Percentiles rank a stretch among this genome's conserved stretches.
These are phyloP conservation scores for Irpex rosettiformis DNA, from an alignment of 1,284 basidiomycete genomes.

Conservation along the genomic window DNA sequence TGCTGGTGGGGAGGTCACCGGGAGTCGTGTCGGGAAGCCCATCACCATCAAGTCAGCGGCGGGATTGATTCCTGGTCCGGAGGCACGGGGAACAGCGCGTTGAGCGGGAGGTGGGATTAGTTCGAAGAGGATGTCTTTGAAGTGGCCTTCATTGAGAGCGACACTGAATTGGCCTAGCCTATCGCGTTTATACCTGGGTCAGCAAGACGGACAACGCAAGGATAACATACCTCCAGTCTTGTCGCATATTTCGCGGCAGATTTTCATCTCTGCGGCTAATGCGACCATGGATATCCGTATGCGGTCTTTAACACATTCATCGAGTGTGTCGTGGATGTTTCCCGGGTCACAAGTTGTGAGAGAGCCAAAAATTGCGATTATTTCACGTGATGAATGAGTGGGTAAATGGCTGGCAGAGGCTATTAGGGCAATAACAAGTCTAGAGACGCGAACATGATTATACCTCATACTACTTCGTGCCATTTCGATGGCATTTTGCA, in stretches of 20 bases:
- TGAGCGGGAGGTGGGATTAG: slow-evolving; percentile 94
- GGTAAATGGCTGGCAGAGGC: slow-evolving; percentile 75
- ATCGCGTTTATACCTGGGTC: slow-evolving; percentile 4
- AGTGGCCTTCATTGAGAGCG: slow-evolving; percentile 95
- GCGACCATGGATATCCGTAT: slow-evolving; percentile 93
- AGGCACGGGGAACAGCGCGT: slow-evolving; percentile 53
- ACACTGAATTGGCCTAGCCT: slow-evolving; percentile 85
- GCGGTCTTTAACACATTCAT: slow-evolving; percentile 75
- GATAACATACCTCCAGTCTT: slow-evolving; percentile 77
- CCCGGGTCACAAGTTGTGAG: slow-evolving; percentile 96
- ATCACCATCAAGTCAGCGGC: slow-evolving; percentile 96
- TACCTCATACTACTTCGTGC: slow-evolving; percentile 88
- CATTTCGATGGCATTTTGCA: slow-evolving; percentile 98
- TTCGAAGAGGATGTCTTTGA: slow-evolving; percentile 93
- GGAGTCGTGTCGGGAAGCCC: slow-evolving; percentile 95
- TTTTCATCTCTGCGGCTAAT: slow-evolving; percentile 95
- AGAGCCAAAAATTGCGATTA: slow-evolving; percentile 90
- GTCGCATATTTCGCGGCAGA: slow-evolving; percentile 88
- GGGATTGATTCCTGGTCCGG: slow-evolving; percentile 42
- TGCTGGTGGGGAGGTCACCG: slow-evolving; percentile 75
- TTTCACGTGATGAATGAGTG: slow-evolving; percentile 92
- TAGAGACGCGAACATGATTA: slow-evolving; percentile 21
- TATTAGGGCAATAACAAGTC: background rate
- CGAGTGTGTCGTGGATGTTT: slow-evolving; percentile 91
- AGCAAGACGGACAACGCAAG: background rate